These are phyloP conservation scores for Skeletonema costatum DNA, from an alignment of 108 stramenopile species.

Conservation along the genomic window DNA sequence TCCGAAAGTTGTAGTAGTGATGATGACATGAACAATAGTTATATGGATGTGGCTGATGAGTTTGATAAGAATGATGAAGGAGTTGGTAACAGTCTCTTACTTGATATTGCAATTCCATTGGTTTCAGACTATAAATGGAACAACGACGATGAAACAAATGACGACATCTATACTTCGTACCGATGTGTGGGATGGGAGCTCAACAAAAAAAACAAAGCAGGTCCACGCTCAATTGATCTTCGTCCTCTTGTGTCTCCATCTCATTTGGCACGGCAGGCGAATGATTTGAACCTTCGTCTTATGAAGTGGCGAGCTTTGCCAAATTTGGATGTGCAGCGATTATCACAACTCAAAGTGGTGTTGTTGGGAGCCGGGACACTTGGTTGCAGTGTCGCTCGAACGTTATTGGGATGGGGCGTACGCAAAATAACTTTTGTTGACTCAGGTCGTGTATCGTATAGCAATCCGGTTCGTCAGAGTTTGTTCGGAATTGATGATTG, in stretches of 20 bases:
- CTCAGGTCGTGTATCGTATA: constrained; percentile 93
- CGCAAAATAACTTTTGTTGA: constrained; percentile 94
- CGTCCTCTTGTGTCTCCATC: constrained; percentile 71
- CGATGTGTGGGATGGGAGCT: constrained; percentile 85
- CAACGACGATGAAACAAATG: background rate
- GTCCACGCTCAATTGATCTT: constrained; percentile 80
- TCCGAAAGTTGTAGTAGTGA: background rate
- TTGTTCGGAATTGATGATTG: constrained; percentile 94
- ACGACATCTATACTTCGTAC: constrained; percentile 20
- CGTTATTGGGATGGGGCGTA: constrained; percentile 97
- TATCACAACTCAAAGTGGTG: constrained; percentile 81
- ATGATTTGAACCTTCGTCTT: constrained; percentile 94
- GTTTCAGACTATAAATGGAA: constrained; percentile 59
- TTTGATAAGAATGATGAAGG: constrained; percentile 20
- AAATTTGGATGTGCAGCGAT: constrained; percentile 77
- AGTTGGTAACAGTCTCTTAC: constrained; percentile 47
- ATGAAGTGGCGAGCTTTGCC: constrained; percentile 99
- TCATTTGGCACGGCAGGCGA: constrained; percentile 89
- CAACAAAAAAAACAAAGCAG: constrained; percentile 76
- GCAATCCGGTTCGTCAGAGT: constrained; percentile 97
- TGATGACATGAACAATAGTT: constrained; percentile 10
- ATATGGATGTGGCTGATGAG: constrained; percentile 14
- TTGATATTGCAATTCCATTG: constrained; percentile 59
- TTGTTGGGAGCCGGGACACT: constrained; percentile 97
- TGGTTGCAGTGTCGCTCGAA: constrained; percentile 94